Percentiles rank a stretch among this genome's conserved stretches.
Evolutionary conservation across 169 alveolate species (phyloP).

Genomic region (Plasmodium cynomolgi): DNA sequence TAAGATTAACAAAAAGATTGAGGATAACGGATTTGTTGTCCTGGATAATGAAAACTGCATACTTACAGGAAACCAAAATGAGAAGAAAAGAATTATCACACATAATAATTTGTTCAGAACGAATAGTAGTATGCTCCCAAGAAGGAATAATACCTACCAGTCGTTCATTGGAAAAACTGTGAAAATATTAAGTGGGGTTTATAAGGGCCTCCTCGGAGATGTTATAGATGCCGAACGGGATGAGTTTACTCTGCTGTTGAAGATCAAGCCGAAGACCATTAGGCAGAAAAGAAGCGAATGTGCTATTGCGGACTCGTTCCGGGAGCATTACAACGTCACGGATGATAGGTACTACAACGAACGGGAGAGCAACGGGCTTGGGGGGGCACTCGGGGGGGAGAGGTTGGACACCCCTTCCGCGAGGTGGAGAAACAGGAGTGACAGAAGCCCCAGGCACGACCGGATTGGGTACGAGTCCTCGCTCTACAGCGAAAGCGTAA

Average conservation of each 20-base stretch:
- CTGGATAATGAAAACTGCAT: conserved; percentile 48
- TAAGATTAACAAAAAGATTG: conserved; percentile 76
- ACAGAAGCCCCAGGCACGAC: background rate
- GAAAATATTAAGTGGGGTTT: conserved; percentile 82
- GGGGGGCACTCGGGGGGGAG: background rate
- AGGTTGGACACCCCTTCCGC: background rate
- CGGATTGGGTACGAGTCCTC: conserved; percentile 6
- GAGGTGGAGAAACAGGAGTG: background rate
- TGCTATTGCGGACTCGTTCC: conserved; percentile 55
- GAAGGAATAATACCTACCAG: conserved; percentile 18
- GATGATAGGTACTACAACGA: conserved; percentile 15
- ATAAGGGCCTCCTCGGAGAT: conserved; percentile 84
- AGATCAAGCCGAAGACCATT: conserved; percentile 84
- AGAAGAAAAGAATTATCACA: conserved; percentile 56
- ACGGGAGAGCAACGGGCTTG: background rate
- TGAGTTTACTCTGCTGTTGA: conserved; percentile 84
- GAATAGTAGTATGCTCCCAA: conserved; percentile 8
- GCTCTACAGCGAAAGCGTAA: background rate
- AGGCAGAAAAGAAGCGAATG: conserved; percentile 83
- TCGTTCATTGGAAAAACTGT: conserved; percentile 86
- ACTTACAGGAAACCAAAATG: conserved; percentile 27
- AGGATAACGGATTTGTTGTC: conserved; percentile 72
- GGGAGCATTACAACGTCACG: background rate
- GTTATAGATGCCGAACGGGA: conserved; percentile 83
- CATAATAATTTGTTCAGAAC: conserved; percentile 45